Evolutionary conservation across 805 yeast genomes (phyloP).

Genomic region (Cyberlindnera mycetangii): DNA sequence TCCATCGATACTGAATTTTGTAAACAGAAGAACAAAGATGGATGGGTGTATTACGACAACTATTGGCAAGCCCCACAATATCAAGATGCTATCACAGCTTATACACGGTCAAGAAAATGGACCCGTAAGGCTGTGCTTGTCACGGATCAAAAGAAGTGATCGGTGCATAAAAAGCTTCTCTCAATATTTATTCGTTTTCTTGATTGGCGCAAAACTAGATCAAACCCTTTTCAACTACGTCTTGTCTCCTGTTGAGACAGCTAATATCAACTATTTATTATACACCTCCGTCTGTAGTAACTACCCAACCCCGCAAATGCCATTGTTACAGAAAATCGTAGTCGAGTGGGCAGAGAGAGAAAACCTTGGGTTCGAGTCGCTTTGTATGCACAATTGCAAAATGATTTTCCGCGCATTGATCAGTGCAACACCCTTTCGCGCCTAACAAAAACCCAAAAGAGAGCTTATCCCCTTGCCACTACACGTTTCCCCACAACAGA

Average conservation of each 20-base stretch:
- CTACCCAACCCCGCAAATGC: background rate
- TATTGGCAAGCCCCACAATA: conserved; percentile 43
- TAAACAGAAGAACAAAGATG: conserved; percentile 37
- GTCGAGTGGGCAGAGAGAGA: no score
- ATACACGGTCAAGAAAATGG: conserved; percentile 53
- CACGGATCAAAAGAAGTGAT: conserved; percentile 12
- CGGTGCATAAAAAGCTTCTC: background rate
- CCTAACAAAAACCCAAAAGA: background rate
- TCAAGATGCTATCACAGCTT: conserved; percentile 45
- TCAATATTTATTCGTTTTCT: background rate
- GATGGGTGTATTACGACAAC: conserved; percentile 55
- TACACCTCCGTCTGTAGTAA: background rate
- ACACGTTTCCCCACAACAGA: background rate
- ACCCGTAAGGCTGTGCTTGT: conserved; percentile 40
- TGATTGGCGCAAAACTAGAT: no score
- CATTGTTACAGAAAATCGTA: no score
- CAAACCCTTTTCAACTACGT: no score
- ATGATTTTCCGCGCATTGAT: background rate
- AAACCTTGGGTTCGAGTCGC: background rate
- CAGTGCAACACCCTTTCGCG: background rate
- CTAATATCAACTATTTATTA: background rate
- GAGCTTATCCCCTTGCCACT: background rate
- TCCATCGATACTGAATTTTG: conserved; percentile 40
- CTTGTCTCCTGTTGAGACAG: background rate
- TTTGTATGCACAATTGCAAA: background rate